A percentile compares a stretch with the other conserved stretches of the same genome.
These are phyloP conservation scores for Emericellopsis terricola DNA, from an alignment of 495 filamentous ascomycete genomes.

Conservation along the genomic window DNA sequence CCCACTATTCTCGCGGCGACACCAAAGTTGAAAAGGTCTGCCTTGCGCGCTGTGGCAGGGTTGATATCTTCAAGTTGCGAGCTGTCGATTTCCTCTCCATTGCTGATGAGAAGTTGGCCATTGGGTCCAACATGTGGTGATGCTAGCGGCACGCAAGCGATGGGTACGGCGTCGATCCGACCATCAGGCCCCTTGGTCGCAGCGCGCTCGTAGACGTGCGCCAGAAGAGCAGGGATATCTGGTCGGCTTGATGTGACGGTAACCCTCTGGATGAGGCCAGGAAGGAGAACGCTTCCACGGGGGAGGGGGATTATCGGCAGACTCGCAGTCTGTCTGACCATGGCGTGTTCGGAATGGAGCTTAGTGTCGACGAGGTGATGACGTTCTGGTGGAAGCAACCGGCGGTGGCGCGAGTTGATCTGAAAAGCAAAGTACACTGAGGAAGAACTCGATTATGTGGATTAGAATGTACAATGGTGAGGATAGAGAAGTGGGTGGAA, in stretches of 20 bases:
- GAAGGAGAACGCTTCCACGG: constrained; percentile 57
- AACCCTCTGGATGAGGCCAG: constrained; percentile 60
- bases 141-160: constrained; percentile 67
- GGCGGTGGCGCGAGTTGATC: too few relatives aligned
- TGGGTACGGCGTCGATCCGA: constrained; percentile 42
- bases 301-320: constrained; percentile 64
- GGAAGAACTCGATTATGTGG: too few relatives aligned
- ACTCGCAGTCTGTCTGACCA: constrained; percentile 16
- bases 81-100: constrained; percentile 22
- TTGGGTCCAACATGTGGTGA: constrained; percentile 49
- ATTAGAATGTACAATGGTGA: too few relatives aligned
- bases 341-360: background rate
- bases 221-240: constrained; percentile 68
- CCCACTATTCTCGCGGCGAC: constrained; percentile 68
- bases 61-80: constrained; percentile 18
- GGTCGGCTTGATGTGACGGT: constrained; percentile 53
- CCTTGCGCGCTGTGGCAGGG: constrained; percentile 36
- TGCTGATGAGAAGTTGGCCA: constrained; percentile 51
- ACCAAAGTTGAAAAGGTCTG: constrained; percentile 60
- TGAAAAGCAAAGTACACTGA: too few relatives aligned
- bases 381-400: background rate
- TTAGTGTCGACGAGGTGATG: background rate
- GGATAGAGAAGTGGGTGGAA: too few relatives aligned
- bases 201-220: constrained; percentile 51
- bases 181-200: constrained; percentile 43